Evolutionary conservation across 371 early-diverging fungal species (phyloP).

Genomic region (Syncephalastrum sp.): DNA sequence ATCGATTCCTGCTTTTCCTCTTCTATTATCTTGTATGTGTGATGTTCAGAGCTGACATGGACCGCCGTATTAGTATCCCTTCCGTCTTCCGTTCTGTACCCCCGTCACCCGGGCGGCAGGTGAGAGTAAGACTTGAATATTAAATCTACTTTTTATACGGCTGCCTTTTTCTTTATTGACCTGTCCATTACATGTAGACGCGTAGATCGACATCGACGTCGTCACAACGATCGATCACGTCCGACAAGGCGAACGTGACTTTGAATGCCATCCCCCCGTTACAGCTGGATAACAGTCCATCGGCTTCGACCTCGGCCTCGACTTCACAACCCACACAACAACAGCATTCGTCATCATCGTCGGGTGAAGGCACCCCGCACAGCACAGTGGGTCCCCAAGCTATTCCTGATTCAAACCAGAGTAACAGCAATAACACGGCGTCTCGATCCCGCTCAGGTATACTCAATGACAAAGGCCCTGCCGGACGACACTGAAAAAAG

Average conservation of each 20-base stretch:
- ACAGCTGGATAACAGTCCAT: conserved; percentile 31
- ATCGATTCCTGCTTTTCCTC: not conserved
- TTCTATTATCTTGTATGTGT: not conserved
- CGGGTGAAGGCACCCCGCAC: not conserved
- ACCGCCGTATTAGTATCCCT: conserved; percentile 28
- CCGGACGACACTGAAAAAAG: not conserved
- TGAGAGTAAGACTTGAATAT: conserved; percentile 25
- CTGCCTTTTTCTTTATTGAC: not conserved
- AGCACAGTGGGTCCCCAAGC: conserved; percentile 22
- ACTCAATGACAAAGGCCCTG: not conserved
- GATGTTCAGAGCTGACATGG: not conserved
- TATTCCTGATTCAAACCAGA: conserved; percentile 14
- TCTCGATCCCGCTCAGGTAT: conserved; percentile 24
- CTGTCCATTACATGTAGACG: conserved; percentile 15
- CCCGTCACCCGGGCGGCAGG: conserved; percentile 45
- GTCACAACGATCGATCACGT: conserved; percentile 44
- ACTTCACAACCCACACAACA: conserved; percentile 5
- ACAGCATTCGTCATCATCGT: conserved; percentile 4
- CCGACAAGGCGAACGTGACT: conserved; percentile 30
- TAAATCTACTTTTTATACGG: too few relatives aligned
- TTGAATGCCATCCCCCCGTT: conserved; percentile 41
- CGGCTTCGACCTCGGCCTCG: conserved; percentile 16
- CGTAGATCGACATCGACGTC: conserved; percentile 49
- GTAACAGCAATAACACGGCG: conserved; percentile 3
- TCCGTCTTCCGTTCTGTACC: conserved; percentile 46